phyloP scores from a whole-genome alignment of 495 filamentous ascomycete genomes.

The Niebla homalea region DNA sequence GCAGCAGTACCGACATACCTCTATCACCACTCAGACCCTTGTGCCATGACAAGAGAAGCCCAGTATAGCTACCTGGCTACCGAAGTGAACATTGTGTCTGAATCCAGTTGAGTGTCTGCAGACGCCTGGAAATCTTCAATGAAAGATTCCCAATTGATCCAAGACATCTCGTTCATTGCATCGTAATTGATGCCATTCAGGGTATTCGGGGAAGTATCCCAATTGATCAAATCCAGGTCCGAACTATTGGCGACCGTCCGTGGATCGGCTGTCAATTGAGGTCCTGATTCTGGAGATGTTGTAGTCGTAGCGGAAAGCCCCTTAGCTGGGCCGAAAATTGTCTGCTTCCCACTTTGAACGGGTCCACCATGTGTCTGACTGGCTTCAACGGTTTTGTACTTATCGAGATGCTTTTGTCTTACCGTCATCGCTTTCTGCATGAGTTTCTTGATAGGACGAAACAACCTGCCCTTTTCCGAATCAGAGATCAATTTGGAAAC shows the following conservation, averaged over 20 bases:
- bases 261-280: not conserved
- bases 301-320: not conserved
- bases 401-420: slow-evolving; percentile 8
- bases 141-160: not conserved
- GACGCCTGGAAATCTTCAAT: not conserved
- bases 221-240: not conserved
- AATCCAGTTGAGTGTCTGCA: too few relatives aligned
- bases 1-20: not conserved
- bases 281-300: not conserved
- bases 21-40: not conserved
- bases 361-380: too few relatives aligned
- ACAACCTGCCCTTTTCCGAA: slow-evolving; percentile 49
- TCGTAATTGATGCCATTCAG: not conserved
- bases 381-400: too few relatives aligned
- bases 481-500: slow-evolving; percentile 37
- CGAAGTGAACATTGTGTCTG: not conserved
- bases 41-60: not conserved
- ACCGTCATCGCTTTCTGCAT: slow-evolving; percentile 31
- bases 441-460: slow-evolving; percentile 60
- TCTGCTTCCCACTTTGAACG: too few relatives aligned
- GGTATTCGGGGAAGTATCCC: not conserved
- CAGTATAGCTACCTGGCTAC: not conserved
- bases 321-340: too few relatives aligned
- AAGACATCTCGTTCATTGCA: not conserved
- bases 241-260: not conserved